Evolutionary conservation across 345 rosid species (phyloP).

Genomic region (Hibiscus syriacus): DNA sequence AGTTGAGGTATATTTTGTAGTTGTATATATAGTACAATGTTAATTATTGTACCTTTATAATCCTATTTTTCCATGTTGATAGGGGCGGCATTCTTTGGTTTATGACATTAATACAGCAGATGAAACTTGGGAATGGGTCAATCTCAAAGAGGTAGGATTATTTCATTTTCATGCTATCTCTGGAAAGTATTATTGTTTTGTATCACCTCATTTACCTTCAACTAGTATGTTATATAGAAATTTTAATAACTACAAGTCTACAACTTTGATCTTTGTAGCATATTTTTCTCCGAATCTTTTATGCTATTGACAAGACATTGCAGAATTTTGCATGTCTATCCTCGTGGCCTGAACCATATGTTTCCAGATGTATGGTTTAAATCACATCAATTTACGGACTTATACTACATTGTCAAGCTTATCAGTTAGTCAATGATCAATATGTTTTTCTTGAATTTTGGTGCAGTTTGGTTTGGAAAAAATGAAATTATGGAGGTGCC

Average conservation of each 20-base stretch:
- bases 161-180: neutral
- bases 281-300: neutral
- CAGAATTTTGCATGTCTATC: neutral
- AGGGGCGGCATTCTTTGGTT: constrained; percentile 93
- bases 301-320: neutral
- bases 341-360: neutral
- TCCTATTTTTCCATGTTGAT: constrained; percentile 17
- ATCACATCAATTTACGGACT: neutral
- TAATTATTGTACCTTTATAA: constrained; percentile 15
- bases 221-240: too few relatives aligned
- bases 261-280: neutral
- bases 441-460: neutral
- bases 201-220: neutral
- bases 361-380: neutral
- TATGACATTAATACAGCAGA: constrained; percentile 66
- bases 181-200: neutral
- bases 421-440: neutral
- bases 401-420: neutral
- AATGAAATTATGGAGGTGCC: neutral
- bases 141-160: constrained; percentile 84
- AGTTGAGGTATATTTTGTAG: neutral
- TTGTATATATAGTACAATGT: neutral
- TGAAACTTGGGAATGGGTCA: constrained; percentile 98
- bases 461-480: neutral
- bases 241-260: too few relatives aligned